These are phyloP conservation scores for Sungouiella thailandica DNA, from an alignment of 805 yeast genomes.

Conservation along the genomic window DNA sequence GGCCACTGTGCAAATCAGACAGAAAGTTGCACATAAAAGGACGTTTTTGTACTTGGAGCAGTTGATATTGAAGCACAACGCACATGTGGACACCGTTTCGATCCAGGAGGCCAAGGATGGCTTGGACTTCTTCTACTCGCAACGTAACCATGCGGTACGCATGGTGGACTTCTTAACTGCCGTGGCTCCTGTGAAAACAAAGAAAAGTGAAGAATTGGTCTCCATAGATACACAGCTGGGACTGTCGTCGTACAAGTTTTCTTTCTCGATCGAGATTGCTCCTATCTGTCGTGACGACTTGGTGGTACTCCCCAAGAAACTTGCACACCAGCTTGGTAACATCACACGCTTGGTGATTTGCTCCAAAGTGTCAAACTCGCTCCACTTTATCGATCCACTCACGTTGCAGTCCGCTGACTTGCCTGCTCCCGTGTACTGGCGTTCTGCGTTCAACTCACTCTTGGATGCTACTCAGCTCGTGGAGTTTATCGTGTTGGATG, in stretches of 20 bases:
- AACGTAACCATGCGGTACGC: constrained; percentile 85
- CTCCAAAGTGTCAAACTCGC: constrained; percentile 71
- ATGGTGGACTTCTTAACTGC: constrained; percentile 86
- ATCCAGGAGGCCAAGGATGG: constrained; percentile 94
- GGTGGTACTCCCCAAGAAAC: constrained; percentile 81
- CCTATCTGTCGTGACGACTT: constrained; percentile 97
- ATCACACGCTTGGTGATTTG: constrained; percentile 80
- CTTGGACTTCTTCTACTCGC: constrained; percentile 85
- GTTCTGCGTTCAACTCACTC: constrained; percentile 72
- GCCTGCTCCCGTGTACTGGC: constrained; percentile 70
- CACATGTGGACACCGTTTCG: constrained; percentile 89
- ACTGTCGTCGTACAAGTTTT: constrained; percentile 79
- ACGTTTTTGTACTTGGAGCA: constrained; percentile 95
- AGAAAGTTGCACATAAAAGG: constrained; percentile 94
- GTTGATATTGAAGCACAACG: constrained; percentile 84
- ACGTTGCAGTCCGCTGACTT: constrained; percentile 78
- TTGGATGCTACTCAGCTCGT: constrained; percentile 70
- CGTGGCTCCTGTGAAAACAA: constrained; percentile 78
- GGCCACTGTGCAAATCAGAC: constrained; percentile 96
- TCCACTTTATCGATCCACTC: constrained; percentile 83
- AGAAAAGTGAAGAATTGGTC: constrained; percentile 86
- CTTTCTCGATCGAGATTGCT: constrained; percentile 88
- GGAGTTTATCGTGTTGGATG: constrained; percentile 88
- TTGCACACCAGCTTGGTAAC: constrained; percentile 81
- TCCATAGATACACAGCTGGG: constrained; percentile 92